Conservation (phyloP, 179 eudicot genomes). For the Beta macrorhiza region DNA sequence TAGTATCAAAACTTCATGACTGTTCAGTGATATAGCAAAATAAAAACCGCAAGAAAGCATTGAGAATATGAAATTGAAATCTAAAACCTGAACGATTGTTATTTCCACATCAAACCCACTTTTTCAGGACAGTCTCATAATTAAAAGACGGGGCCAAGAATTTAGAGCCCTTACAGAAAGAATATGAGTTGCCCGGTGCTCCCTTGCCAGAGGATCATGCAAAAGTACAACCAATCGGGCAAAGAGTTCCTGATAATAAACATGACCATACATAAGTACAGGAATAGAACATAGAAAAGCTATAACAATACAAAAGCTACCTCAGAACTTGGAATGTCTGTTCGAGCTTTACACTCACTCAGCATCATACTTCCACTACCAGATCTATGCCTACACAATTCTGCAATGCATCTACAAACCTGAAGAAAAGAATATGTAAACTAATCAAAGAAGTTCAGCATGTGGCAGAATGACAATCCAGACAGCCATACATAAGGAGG, state of each 20-base stretch:
- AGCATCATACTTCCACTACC: conserved; percentile 57
- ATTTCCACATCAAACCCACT: background rate
- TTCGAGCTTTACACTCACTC: conserved; percentile 74
- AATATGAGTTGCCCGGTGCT: conserved; percentile 86
- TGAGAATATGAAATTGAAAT: background rate
- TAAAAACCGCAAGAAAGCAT: background rate
- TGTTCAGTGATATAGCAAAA: background rate
- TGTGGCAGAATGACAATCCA: background rate
- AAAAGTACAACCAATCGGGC: conserved; percentile 89
- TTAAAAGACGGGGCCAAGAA: background rate
- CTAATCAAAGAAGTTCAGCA: background rate
- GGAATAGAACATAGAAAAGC: background rate
- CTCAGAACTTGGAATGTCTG: conserved; percentile 86
- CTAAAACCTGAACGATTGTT: background rate
- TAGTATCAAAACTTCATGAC: background rate
- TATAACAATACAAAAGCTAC: conserved; percentile 35
- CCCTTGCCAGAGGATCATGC: conserved; percentile 92
- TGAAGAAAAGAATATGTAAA: conserved; percentile 27
- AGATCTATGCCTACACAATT: conserved; percentile 70
- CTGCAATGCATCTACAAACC: conserved; percentile 99
- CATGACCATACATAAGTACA: background rate
- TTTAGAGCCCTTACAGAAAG: conserved; percentile 51
- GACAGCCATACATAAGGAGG: background rate
- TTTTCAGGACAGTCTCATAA: background rate
- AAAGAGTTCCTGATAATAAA: conserved; percentile 70